phyloP scores from a whole-genome alignment of 73 alveolate genomes.

The Urostyla sp. region DNA sequence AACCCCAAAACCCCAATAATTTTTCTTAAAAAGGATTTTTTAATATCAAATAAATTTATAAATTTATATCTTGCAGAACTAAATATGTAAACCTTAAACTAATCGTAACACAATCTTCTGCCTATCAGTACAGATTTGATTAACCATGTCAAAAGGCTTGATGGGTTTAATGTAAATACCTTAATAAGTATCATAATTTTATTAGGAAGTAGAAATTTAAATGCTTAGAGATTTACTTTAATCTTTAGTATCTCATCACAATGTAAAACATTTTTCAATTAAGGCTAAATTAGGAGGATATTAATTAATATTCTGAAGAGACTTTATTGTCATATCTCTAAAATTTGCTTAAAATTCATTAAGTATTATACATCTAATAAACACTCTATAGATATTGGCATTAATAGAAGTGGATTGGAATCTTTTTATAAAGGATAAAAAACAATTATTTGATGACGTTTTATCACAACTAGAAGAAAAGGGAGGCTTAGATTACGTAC shows the following conservation, averaged over 20 bases:
- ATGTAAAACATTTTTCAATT: background rate
- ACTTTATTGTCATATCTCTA: background rate
- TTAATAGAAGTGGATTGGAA: constrained; percentile 10
- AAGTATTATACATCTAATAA: background rate
- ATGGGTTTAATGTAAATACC: constrained; percentile 46
- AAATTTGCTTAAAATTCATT: constrained; percentile 30
- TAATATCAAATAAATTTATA: no score
- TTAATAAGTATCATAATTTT: background rate
- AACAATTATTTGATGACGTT: background rate
- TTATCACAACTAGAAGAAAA: constrained; percentile 4
- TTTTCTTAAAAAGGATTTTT: no score
- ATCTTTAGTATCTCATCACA: background rate
- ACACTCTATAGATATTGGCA: constrained; percentile 9
- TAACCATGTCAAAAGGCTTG: constrained; percentile 47
- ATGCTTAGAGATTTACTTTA: constrained; percentile 1
- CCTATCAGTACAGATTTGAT: constrained; percentile 24
- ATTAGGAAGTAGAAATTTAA: constrained; percentile 47
- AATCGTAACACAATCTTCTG: background rate
- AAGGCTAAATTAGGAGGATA: background rate
- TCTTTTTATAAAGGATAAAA: background rate
- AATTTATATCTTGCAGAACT: no score
- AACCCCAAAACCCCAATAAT: no score
- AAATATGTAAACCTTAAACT: no score
- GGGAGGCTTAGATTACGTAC: constrained; percentile 52
- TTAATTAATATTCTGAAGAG: background rate